Evolutionary conservation across 768 basidiomycete species (phyloP).

Genomic region (Russula ochroleuca): DNA sequence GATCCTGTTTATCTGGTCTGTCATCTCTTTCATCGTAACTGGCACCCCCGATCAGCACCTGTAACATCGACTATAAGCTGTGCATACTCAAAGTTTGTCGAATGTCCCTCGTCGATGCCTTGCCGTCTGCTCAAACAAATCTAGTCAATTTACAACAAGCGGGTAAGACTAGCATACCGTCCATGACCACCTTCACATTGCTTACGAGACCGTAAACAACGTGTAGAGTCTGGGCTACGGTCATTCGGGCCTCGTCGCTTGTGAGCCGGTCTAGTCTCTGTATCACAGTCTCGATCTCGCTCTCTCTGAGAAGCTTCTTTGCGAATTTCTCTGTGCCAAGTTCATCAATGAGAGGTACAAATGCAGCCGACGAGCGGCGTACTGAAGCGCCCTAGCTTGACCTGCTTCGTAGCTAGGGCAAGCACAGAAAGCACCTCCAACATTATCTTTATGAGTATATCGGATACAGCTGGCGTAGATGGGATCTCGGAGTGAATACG

Average conservation of each 20-base stretch:
- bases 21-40: neutral
- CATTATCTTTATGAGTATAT: neutral
- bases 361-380: neutral
- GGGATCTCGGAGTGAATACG: neutral
- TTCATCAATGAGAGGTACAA: neutral
- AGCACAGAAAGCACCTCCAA: neutral
- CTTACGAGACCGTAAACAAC: neutral
- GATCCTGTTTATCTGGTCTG: neutral
- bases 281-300: neutral
- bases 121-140: neutral
- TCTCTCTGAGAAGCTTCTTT: neutral
- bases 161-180: neutral
- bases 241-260: neutral
- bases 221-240: neutral
- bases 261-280: neutral
- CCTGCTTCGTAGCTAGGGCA: neutral
- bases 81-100: neutral
- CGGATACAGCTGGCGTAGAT: neutral
- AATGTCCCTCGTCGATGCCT: neutral
- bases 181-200: neutral
- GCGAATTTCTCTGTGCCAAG: neutral
- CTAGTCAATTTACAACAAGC: neutral
- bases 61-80: neutral
- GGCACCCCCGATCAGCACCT: neutral
- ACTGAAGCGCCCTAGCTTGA: constrained; percentile 1